Evolutionary conservation across 1,284 basidiomycete species (phyloP), one percentile per base, ranked within the genome.

Genomic region (Moniliophthora roreri): DNA sequence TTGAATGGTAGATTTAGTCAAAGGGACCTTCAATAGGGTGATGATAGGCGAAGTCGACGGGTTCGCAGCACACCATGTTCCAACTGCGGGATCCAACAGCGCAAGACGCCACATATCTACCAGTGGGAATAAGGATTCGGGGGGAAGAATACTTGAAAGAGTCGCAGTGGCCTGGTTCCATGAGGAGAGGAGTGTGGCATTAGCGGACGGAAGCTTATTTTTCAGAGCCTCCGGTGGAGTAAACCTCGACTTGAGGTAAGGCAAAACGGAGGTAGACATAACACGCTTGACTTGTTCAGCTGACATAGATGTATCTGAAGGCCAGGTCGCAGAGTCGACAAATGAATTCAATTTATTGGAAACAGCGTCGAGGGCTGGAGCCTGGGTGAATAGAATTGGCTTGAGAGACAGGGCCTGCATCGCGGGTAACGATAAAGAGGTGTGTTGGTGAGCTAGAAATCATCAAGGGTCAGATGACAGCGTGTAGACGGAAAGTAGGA

Each of bases 61-160:
- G 60, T 41, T 62, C 1, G 74, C 62, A 3, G 80, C 72, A 38
- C 74, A 74, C 76, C 81, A 83, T 0, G 73, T 69, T 0, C 81
- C 77, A 7, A 88, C 76, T 0, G 73, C 65, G 0, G 78, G 72
- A 65, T 92, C 84, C 24, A 93, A 77, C 7, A 91, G 67, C 0
- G 85, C 88, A 0, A 95, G 75, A 1, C 93, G 79, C 90, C 91
- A 94, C 54, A 95, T 76, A 63, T 95, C 93, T 8, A 87, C 80
- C 1, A 94, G 66, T 0, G 93, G 93, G 71, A 95, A 95, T 9
- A 93, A 74, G 41, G 84, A 75, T 10, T 79, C 76, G 0, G 78
- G 59, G 1, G 82, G 75, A 0, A 95, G 79, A 0, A 70, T 69
- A 4, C 63, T 55, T 0, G 73, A 63, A 0, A 93, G 69, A 0